Conservation (phyloP, 345 rosid species). For the Gossypioides kirkii region DNA sequence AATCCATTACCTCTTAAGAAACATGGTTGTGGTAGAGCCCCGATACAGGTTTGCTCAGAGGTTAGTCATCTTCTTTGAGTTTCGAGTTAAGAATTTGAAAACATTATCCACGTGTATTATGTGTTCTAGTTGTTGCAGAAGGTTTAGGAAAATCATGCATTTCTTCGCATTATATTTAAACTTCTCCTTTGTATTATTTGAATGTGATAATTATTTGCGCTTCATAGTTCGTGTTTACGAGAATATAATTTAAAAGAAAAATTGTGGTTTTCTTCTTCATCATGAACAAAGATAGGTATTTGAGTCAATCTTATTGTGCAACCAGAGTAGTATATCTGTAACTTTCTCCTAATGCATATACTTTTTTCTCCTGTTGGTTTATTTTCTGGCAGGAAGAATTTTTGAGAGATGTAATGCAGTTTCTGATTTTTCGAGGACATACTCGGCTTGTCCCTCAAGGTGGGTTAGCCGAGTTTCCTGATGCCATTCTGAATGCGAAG, state of each 20-base stretch:
- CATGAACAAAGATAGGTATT: neutral
- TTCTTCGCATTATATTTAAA: neutral
- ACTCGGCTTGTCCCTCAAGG: conserved; percentile 97
- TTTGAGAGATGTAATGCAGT: conserved; percentile 96
- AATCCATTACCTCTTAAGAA: conserved; percentile 94
- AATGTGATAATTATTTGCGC: neutral
- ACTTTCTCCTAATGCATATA: neutral
- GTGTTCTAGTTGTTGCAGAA: neutral
- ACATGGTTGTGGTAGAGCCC: conserved; percentile 97
- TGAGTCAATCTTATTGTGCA: neutral
- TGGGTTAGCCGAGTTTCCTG: conserved; percentile 91
- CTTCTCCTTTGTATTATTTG: neutral
- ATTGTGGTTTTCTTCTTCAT: neutral
- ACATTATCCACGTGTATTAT: neutral
- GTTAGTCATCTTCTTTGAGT: conserved; percentile 30
- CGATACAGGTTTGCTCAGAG: conserved; percentile 94
- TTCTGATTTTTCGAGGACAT: conserved; percentile 87
- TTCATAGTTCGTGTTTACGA: neutral
- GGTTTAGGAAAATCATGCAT: neutral
- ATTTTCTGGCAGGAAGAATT: conserved; percentile 76
- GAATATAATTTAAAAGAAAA: neutral
- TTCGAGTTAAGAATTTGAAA: conserved; percentile 1
- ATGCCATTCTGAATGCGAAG: conserved; percentile 91
- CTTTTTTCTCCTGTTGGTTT: neutral
- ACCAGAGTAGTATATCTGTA: neutral